Evolutionary conservation across 306 rosid genomes (phyloP), one percentile per base, ranked within the genome.

Genomic region (Bauhinia variegata): DNA sequence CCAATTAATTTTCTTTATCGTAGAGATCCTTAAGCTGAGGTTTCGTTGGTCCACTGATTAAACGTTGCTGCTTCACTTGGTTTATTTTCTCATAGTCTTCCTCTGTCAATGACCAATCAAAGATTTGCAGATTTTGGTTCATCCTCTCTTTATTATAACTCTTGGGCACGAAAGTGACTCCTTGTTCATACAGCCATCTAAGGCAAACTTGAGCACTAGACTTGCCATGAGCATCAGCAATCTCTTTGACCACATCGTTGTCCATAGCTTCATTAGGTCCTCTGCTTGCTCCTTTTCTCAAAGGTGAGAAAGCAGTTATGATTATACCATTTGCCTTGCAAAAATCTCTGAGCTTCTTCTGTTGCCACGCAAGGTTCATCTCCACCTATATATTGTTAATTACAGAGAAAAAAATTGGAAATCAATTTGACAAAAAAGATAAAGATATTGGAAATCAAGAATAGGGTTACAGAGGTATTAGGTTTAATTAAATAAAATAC

Each of bases 221-320:
- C 28, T 67, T 78, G 10, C 55, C 62, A 1, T 54, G 33, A 37
- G 71, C 56, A 54, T 52, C 36, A 0, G 70, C 82, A 5, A 77
- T 65, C 0, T 77, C 47, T 15, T 59, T 54, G 9, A 77, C 74
- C 34, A 71, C 38, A 13, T 64, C 11, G 34, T 48, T 61, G 10
- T 77, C 77, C 65, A 65, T 1, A 11, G 71, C 70, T 30, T 58
- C 48, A n/a, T 52, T 67, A 13, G 41, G 7, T 0, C 82, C 82
- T 74, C 82, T 71, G 6, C 65, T 65, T 3, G 67, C 17, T 0
- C 78, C 82, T 3, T 14, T 67, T 34, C 78, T 78, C 55, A 78
- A 39, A 4, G 78, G 78, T 14, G 82, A 78, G 57, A 7, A 78
- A 7, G 82, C 82, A 13, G 75, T 78, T 32, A 78, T 70, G 11